Base-by-base conservation (phyloP, 129 eudicot genomes). In the Smallanthus sonchifolius region DNA sequence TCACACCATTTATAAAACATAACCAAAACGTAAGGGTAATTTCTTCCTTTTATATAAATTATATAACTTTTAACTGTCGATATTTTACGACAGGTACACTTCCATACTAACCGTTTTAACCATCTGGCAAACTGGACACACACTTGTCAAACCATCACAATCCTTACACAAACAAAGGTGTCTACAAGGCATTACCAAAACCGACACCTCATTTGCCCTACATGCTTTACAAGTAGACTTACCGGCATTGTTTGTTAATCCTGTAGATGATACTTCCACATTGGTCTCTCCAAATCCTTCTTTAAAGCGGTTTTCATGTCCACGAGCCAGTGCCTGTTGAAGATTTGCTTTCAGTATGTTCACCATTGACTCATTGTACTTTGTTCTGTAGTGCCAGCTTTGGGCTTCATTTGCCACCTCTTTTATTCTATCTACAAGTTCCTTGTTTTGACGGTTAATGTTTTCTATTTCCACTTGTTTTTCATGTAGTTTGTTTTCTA, bases 251-350 rank as follows among this genome's bases (percentile, higher is more conserved):
- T 60, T 24, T 19, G 73, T 45, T 40, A 68, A 55, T 20, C 85
- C 66, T 2, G 77, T 82, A 70, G 81, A 88, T 7, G 97, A 88
- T 47, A 85, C 89, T 74, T 88, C 97, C 2, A 79, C 59, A 15
- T 91, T 89, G 20, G 86, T 95, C 78, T 95, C 99, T 16, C 99
- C 99, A 20, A 80, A 81, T 43, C 97, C 99, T 91, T 95, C 99
- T 81, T 88, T 95, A 10, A 78, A 47, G 76, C 80, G 92, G 74
- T 72, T 72, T 60, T 88, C 96, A 43, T 74, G 77, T 17, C 92
- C 89, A 35, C 80, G 84, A 39, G 88, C 77, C 19, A 86, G 77
- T 51, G 93, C 92, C 70, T 88, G 95, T 57, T 88, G 92, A 17
- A 95, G 94, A 74, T 95, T 88, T 16, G 85, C 81, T 79, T 91